Conservation (phyloP, 208 protist genomes). For the Leishmania braziliensis region DNA sequence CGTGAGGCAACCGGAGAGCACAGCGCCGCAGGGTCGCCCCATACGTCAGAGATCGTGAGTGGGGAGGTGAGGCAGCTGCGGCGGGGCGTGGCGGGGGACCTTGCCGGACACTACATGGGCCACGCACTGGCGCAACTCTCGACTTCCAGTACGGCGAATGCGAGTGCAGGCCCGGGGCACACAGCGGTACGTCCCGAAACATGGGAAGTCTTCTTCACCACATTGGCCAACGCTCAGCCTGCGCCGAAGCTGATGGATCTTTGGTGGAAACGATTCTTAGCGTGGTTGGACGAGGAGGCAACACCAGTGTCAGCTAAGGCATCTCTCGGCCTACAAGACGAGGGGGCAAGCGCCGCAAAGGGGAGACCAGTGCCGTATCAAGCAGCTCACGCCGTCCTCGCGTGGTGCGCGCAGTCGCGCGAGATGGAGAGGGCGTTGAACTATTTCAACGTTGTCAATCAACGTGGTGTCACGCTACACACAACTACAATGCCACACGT, state of each 20-base stretch:
- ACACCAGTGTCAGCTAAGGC: background rate
- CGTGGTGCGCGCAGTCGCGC: constrained; percentile 60
- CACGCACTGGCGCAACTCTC: constrained; percentile 42
- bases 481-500: background rate
- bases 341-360: background rate
- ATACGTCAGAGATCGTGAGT: constrained; percentile 17
- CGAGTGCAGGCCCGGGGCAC: background rate
- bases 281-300: constrained; percentile 22
- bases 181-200: constrained; percentile 30
- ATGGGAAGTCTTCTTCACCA: constrained; percentile 66
- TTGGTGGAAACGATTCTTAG: constrained; percentile 67
- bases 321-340: constrained; percentile 14
- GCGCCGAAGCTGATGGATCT: constrained; percentile 80
- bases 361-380: constrained; percentile 51
- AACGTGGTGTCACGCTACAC: constrained; percentile 42
- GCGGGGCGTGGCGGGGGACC: constrained; percentile 44
- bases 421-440: constrained; percentile 71
- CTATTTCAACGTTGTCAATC: constrained; percentile 65
- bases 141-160: background rate
- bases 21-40: background rate
- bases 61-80: constrained; percentile 29
- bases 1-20: background rate
- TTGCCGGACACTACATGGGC: constrained; percentile 75
- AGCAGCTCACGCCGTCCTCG: constrained; percentile 62
- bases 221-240: constrained; percentile 50